These are phyloP conservation scores for Trichoderma simmonsii DNA, from an alignment of 2,329 filamentous ascomycete species.

Conservation along the genomic window DNA sequence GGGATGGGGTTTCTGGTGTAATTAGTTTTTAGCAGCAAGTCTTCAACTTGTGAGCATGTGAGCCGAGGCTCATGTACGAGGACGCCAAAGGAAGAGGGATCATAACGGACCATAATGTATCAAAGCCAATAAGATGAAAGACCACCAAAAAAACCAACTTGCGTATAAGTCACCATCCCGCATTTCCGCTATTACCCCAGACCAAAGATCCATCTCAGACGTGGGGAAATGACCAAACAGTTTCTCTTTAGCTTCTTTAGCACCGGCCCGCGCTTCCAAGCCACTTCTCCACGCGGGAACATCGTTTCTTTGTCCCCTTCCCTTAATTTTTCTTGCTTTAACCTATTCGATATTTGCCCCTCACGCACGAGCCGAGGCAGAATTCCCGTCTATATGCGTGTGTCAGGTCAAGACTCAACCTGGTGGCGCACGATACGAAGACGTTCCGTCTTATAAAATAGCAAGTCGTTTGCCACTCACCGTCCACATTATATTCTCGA, in stretches of 20 bases:
- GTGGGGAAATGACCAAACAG: background rate
- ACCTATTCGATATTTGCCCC: background rate
- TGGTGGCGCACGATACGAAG: background rate
- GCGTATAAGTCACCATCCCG: background rate
- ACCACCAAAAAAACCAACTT: background rate
- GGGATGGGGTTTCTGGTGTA: background rate
- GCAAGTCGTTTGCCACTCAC: background rate
- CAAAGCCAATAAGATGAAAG: background rate
- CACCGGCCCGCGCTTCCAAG: background rate
- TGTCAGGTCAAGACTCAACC: background rate
- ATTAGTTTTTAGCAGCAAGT: background rate
- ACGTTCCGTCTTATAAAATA: background rate
- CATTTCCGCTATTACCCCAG: background rate
- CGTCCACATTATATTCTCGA: background rate
- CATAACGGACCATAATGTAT: too few relatives aligned
- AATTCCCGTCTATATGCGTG: background rate
- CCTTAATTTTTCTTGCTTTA: background rate
- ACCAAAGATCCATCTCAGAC: background rate
- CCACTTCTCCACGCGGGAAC: background rate
- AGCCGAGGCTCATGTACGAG: background rate
- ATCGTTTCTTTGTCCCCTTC: background rate
- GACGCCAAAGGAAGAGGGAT: background rate
- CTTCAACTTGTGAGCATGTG: background rate
- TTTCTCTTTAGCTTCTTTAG: background rate
- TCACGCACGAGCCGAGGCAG: constrained; percentile 16